A percentile compares a stretch with the other conserved stretches of the same genome.
Conservation (phyloP, 192 early-diverging fungal genomes). For the Piromyces finnis region DNA sequence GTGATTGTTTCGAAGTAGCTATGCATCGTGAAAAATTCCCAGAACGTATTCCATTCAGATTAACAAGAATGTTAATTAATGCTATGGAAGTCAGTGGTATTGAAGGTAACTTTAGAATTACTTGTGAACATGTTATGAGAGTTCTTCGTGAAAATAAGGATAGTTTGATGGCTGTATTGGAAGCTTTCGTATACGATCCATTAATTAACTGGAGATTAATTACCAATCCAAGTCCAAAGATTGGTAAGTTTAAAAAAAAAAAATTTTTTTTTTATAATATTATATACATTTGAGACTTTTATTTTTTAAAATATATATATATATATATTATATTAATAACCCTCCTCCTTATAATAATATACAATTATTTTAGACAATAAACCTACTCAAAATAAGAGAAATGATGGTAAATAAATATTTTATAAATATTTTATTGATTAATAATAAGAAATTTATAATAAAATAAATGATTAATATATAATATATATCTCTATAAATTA, state of each 20-base stretch:
- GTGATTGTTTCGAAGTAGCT: slow-evolving; percentile 93
- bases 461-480: too few relatives aligned
- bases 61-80: slow-evolving; percentile 92
- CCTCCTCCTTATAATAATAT: too few relatives aligned
- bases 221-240: slow-evolving; percentile 20
- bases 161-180: slow-evolving; percentile 91
- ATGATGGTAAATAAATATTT: slow-evolving; percentile 8
- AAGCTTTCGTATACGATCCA: slow-evolving; percentile 96
- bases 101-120: slow-evolving; percentile 88
- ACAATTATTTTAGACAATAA: too few relatives aligned
- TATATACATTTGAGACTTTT: too few relatives aligned
- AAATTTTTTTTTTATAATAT: neutral
- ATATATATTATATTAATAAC: too few relatives aligned
- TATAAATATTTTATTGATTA: neutral
- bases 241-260: neutral
- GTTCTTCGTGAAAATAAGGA: slow-evolving; percentile 89
- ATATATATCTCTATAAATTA: too few relatives aligned
- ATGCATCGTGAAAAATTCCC: slow-evolving; percentile 93
- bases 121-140: slow-evolving; percentile 90
- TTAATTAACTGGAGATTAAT: slow-evolving; percentile 73
- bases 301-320: too few relatives aligned
- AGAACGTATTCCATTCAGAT: slow-evolving; percentile 94
- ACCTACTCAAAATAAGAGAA: slow-evolving; percentile 3
- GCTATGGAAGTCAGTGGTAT: slow-evolving; percentile 92
- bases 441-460: neutral